Evolutionary conservation across 2,329 filamentous ascomycete species (phyloP).

Genomic region (Epichloe sibirici): DNA sequence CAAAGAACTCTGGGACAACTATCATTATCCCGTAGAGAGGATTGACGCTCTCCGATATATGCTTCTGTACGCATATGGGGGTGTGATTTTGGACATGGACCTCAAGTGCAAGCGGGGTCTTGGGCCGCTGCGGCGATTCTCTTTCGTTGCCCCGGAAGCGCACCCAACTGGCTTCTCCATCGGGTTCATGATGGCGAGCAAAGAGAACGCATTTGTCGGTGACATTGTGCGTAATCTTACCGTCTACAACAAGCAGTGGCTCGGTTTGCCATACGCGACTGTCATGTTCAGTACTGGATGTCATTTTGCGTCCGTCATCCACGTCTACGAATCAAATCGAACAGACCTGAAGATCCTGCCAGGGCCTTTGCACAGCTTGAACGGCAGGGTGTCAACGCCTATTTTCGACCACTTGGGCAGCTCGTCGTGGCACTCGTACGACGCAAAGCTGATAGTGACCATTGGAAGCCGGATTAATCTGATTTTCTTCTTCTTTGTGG

Average conservation of each 20-base stretch:
- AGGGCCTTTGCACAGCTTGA: slow-evolving; percentile 26
- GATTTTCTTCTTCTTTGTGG: slow-evolving; percentile 11
- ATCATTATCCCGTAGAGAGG: slow-evolving; percentile 57
- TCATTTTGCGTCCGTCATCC: slow-evolving; percentile 29
- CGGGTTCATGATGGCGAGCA: slow-evolving; percentile 28
- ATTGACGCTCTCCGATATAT: slow-evolving; percentile 57
- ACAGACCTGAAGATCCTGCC: slow-evolving; percentile 23
- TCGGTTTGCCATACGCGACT: slow-evolving; percentile 26
- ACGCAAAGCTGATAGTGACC: slow-evolving; percentile 15
- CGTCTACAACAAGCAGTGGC: slow-evolving; percentile 25
- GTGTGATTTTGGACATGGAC: slow-evolving; percentile 14
- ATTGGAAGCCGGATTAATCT: slow-evolving; percentile 9
- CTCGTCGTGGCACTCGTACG: slow-evolving; percentile 29
- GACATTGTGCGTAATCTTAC: slow-evolving; percentile 21
- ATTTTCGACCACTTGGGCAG: slow-evolving; percentile 29
- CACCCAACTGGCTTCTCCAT: slow-evolving; percentile 28
- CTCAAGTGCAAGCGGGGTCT: slow-evolving; percentile 26
- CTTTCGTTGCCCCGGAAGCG: slow-evolving; percentile 28
- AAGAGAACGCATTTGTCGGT: slow-evolving; percentile 21
- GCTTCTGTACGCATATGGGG: slow-evolving; percentile 22
- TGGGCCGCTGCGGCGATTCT: slow-evolving; percentile 26
- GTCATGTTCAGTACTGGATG: slow-evolving; percentile 32
- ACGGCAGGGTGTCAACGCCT: slow-evolving; percentile 25
- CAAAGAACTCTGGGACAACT: slow-evolving; percentile 32
- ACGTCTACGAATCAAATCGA: slow-evolving; percentile 21